Base-by-base conservation (phyloP, 2,329 filamentous ascomycete species). In the Penicillium sp. region DNA sequence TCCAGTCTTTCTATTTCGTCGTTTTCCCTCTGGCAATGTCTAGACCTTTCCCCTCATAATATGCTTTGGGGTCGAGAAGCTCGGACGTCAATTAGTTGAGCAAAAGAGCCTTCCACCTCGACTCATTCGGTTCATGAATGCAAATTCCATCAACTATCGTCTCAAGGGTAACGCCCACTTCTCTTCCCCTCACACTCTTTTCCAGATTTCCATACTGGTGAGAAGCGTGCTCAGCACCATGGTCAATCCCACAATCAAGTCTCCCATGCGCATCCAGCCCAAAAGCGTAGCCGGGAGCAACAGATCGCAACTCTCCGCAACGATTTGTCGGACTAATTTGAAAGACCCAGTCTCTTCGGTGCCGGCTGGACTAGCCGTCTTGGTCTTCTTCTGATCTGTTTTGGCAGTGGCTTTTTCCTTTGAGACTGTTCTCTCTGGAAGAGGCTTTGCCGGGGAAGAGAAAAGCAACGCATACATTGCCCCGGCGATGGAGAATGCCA, bases 141-240 rank as follows among this genome's bases (percentile, higher is more conserved):
- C 24, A 41, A 12, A n/a, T 34, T n/a, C 9, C 13, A 26, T 26
- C 3, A n/a, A n/a, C n/a, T n/a, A 9, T 11, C 32, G 24, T 38
- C 34, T 47, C 24, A 13, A 32, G 6, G 35, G 35, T 27, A n/a
- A 35, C 9, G 25, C 5, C 24, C 34, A 6, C 18, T 18, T 25
- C 8, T 53, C 9, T 8, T 3, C 11, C 35, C 24, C 9, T 39
- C 33, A 59, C 28, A 58, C 49, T 27, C 43, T 45, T 6, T 44
- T 73, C 85, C 85, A 88, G 2, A 83, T 77, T 54, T 81, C 79
- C 53, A 70, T 63, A 1, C 77, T 76, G 8, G 82, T 82, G 39
- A 88, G 61, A 4, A 84, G 39, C 0, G 84, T 85, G 43, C 82
- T 83, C 24, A 79, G 58, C 18, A 84, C 66, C 76, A 83, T 84